Conservation (phyloP, 495 filamentous ascomycete genomes). For the Cudoniella acicularis region DNA sequence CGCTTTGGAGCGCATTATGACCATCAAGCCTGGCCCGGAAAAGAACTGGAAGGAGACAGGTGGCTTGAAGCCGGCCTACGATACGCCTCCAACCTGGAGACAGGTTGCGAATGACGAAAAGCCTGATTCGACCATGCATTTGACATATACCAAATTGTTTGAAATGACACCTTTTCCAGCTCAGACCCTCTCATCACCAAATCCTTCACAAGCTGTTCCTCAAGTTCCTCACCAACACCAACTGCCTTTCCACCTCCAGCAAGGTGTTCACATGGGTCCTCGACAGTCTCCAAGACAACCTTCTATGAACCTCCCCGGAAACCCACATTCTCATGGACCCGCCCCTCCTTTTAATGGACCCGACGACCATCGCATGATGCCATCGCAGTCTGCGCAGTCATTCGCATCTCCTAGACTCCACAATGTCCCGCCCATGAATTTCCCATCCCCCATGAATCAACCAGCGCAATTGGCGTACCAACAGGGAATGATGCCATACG, state of each 20-base stretch:
- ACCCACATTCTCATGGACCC: slow-evolving; percentile 59
- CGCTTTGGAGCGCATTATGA: slow-evolving; percentile 67
- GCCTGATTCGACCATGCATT: slow-evolving; percentile 53
- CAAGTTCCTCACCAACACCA: slow-evolving; percentile 65
- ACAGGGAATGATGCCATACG: slow-evolving; percentile 65
- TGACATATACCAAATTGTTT: slow-evolving; percentile 72
- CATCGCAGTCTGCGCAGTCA: slow-evolving; percentile 72
- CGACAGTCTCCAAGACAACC: slow-evolving; percentile 63
- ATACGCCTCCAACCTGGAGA: slow-evolving; percentile 78
- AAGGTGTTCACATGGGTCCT: slow-evolving; percentile 35
- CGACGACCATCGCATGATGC: slow-evolving; percentile 85
- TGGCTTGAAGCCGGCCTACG: slow-evolving; percentile 72
- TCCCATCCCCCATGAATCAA: slow-evolving; percentile 64
- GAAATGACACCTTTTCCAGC: slow-evolving; percentile 53
- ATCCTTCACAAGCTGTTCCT: slow-evolving; percentile 48
- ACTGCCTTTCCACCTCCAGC: slow-evolving; percentile 64
- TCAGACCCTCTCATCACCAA: slow-evolving; percentile 62
- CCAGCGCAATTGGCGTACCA: slow-evolving; percentile 65
- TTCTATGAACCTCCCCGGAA: slow-evolving; percentile 59
- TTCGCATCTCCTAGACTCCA: slow-evolving; percentile 74
- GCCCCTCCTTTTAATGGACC: slow-evolving; percentile 59
- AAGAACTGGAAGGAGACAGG: slow-evolving; percentile 61
- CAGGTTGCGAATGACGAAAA: slow-evolving; percentile 52
- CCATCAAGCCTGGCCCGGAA: slow-evolving; percentile 66
- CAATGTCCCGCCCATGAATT: slow-evolving; percentile 63